Base-by-base conservation (phyloP, 2,329 filamentous ascomycete species). In the Monilinia laxa region DNA sequence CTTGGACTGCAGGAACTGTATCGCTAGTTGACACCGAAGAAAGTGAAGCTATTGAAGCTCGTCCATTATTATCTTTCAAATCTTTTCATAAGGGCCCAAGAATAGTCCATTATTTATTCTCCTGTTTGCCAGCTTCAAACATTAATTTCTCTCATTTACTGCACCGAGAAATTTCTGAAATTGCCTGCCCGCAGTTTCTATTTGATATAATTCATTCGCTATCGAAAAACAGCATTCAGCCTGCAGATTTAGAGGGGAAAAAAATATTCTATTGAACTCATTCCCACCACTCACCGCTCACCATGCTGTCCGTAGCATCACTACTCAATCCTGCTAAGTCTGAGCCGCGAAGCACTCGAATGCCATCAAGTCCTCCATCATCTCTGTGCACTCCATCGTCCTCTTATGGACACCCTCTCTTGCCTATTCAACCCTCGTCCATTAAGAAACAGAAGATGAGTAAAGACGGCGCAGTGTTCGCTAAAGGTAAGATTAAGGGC, bases 391-490 rank as follows among this genome's bases (percentile, higher is more conserved):
- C 71, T 47, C 68, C 72, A 25, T 71, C 73, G 38, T 73, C 74
- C 68, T 69, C 73, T 68, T 66, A 71, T 72, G 70, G 68, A 55
- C 73, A 71, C 59, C 71, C 72, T 64, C 69, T 68, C 35, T 63
- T 70, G 16, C 69, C 75, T 68, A 71, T 68, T 70, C 72, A 67
- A 60, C 72, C 70, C 23, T 65, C 69, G 69, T 72, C 71, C 69
- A 74, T 69, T 67, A 79, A 78, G 70, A 84, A 82, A 73, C 82
- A 83, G 70, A 91, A 88, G 78, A 81, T 88, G 74, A 79, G 83
- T 67, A 92, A 90, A 76, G 87, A 90, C 72, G 83, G 82, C 38
- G 83, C 86, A 0, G 78, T 89, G 10, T 87, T 90, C 75, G 81
- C 82, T 38, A 86, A 85, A 72, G 85, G 85, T 57, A 83, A 83